Evolutionary conservation across 106 monocot species (phyloP).

Genomic region (Ottelia alismoides): DNA sequence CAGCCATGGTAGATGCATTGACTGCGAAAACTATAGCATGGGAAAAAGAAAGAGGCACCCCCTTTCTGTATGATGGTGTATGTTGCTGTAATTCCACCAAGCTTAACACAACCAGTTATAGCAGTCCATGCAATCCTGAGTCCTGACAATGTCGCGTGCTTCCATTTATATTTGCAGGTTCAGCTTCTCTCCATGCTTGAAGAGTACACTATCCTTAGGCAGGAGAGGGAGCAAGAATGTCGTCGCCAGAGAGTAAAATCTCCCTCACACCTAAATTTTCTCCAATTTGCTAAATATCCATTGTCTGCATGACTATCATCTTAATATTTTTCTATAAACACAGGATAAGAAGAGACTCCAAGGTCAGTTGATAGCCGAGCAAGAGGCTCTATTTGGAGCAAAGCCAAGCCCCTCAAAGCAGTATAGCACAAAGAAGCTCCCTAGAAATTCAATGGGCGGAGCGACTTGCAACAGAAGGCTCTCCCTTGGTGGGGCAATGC

Average conservation of each 20-base stretch:
- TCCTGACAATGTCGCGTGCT: not conserved
- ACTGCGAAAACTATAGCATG: constrained; percentile 35
- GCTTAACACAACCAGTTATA: no score
- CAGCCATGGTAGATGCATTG: constrained; percentile 51
- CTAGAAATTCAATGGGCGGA: constrained; percentile 38
- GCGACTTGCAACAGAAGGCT: constrained; percentile 29
- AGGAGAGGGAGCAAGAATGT: constrained; percentile 51
- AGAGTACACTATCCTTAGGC: constrained; percentile 45
- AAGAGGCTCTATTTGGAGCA: constrained; percentile 59
- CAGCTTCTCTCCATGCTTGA: constrained; percentile 55
- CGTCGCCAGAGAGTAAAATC: constrained; percentile 39
- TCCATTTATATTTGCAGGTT: constrained; percentile 15
- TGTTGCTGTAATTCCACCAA: no score
- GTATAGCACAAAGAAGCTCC: constrained; percentile 38
- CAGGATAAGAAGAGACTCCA: constrained; percentile 69
- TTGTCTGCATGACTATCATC: not conserved
- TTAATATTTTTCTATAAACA: not conserved
- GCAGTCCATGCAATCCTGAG: not conserved
- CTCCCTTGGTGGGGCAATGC: constrained; percentile 32
- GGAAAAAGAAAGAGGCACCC: constrained; percentile 43
- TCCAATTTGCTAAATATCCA: not conserved
- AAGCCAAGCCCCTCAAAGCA: constrained; percentile 60
- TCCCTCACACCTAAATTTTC: not conserved
- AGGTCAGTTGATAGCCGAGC: constrained; percentile 63
- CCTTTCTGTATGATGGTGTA: constrained; percentile 66